Conservation (phyloP, 2,329 filamentous ascomycete species). For the Torrubiella hemipterigena region DNA sequence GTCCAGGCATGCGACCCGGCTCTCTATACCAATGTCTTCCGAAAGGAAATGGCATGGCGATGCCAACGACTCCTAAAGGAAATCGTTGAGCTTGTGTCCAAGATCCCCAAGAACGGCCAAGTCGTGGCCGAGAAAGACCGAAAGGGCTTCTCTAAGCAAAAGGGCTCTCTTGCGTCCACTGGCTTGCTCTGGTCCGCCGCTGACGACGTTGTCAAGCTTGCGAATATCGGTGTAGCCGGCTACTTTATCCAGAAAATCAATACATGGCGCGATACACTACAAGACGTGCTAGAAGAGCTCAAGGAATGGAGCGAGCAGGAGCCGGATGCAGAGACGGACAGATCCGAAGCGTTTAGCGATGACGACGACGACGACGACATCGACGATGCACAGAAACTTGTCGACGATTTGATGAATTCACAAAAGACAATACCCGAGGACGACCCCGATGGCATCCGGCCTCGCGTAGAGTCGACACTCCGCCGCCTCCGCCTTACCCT, state of each 20-base stretch:
- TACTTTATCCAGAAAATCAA: constrained; percentile 61
- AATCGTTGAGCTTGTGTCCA: constrained; percentile 44
- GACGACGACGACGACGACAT: constrained; percentile 42
- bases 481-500: constrained; percentile 55
- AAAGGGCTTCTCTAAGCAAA: constrained; percentile 20
- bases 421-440: constrained; percentile 48
- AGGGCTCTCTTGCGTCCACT: constrained; percentile 50
- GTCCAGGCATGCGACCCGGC: constrained; percentile 51
- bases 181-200: constrained; percentile 77
- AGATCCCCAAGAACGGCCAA: constrained; percentile 48
- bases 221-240: constrained; percentile 55
- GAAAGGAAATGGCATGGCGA: constrained; percentile 49
- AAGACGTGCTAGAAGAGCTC: constrained; percentile 75
- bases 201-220: constrained; percentile 56
- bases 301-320: constrained; percentile 78
- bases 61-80: constrained; percentile 50
- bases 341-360: too few relatives aligned
- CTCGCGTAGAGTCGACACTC: constrained; percentile 51
- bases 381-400: constrained; percentile 39
- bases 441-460: constrained; percentile 51
- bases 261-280: constrained; percentile 61
- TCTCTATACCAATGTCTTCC: constrained; percentile 51
- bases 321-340: too few relatives aligned
- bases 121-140: constrained; percentile 21
- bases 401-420: constrained; percentile 58